A percentile compares a stretch with the other conserved stretches of the same genome.
These are phyloP conservation scores for Rhazya stricta DNA, from an alignment of 257 asterid genomes.

Conservation along the genomic window DNA sequence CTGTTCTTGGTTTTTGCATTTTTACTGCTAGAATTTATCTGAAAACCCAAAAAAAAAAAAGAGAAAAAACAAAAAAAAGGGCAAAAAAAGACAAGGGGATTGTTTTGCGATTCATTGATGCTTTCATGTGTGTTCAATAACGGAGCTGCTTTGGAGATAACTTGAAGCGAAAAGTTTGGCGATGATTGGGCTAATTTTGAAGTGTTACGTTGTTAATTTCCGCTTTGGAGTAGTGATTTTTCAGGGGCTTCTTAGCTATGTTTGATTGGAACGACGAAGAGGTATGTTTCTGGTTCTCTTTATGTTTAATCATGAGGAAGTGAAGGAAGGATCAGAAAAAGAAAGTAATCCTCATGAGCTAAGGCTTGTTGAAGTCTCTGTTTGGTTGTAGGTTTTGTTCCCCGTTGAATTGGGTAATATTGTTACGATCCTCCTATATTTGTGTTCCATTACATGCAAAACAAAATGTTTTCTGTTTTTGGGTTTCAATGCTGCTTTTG, in stretches of 20 bases:
- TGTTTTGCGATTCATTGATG: conserved; percentile 19
- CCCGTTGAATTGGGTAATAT: background rate
- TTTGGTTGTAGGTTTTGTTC: background rate
- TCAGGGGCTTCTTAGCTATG: conserved; percentile 51
- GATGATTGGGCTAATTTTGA: conserved; percentile 47
- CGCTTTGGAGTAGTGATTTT: conserved; percentile 24
- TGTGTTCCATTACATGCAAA: no score
- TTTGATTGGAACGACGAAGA: conserved; percentile 97
- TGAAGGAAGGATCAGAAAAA: background rate
- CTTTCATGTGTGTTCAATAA: conserved; percentile 11
- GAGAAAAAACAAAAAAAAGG: background rate
- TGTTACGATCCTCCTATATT: background rate
- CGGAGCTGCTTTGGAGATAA: conserved; percentile 18
- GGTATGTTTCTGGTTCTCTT: conserved; percentile 30
- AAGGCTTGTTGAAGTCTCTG: background rate
- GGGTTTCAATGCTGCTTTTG: background rate
- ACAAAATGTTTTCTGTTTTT: background rate
- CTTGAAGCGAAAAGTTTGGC: conserved; percentile 39
- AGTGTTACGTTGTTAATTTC: conserved; percentile 27
- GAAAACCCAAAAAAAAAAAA: background rate
- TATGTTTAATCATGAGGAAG: background rate
- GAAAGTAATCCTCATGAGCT: background rate
- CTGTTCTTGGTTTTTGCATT: background rate
- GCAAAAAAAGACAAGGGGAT: background rate
- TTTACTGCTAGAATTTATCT: background rate